phyloP scores from a whole-genome alignment of 306 rosid genomes.

The Sechiopsis laciniata region DNA sequence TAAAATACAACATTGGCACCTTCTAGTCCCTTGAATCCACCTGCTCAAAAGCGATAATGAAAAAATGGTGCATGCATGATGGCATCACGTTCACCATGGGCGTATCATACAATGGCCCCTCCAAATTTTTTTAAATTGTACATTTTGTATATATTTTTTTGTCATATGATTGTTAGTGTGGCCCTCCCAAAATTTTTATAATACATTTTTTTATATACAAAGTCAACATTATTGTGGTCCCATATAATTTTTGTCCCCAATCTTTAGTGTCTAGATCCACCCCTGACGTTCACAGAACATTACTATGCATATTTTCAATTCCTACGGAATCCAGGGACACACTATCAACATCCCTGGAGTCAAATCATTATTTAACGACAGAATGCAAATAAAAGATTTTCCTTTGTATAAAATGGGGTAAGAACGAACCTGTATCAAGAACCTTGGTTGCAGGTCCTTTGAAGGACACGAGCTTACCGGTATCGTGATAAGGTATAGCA shows the following conservation, averaged over 20 bases:
- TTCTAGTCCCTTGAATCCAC: not conserved
- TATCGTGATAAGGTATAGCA: constrained; percentile 35
- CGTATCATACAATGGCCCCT: too few relatives aligned
- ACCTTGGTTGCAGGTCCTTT: constrained; percentile 37
- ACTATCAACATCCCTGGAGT: not conserved
- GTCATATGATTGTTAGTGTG: too few relatives aligned
- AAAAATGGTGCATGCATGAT: not conserved
- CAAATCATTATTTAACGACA: not conserved
- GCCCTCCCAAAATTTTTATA: too few relatives aligned
- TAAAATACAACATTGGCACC: too few relatives aligned
- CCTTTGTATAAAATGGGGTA: constrained; percentile 10
- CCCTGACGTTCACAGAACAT: not conserved
- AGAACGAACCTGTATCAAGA: constrained; percentile 44
- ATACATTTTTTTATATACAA: too few relatives aligned
- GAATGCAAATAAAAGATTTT: not conserved
- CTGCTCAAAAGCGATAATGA: not conserved
- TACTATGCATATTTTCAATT: not conserved
- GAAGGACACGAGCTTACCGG: constrained; percentile 36
- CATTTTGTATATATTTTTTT: too few relatives aligned
- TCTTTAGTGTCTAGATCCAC: too few relatives aligned
- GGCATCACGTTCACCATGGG: not conserved
- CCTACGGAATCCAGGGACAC: not conserved
- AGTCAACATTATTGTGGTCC: too few relatives aligned
- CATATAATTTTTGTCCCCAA: too few relatives aligned
- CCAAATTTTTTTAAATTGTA: too few relatives aligned